A percentile compares a stretch with the other conserved stretches of the same genome.
phyloP scores from a whole-genome alignment of 2,329 filamentous ascomycete species.

The Sporothrix inflata region DNA sequence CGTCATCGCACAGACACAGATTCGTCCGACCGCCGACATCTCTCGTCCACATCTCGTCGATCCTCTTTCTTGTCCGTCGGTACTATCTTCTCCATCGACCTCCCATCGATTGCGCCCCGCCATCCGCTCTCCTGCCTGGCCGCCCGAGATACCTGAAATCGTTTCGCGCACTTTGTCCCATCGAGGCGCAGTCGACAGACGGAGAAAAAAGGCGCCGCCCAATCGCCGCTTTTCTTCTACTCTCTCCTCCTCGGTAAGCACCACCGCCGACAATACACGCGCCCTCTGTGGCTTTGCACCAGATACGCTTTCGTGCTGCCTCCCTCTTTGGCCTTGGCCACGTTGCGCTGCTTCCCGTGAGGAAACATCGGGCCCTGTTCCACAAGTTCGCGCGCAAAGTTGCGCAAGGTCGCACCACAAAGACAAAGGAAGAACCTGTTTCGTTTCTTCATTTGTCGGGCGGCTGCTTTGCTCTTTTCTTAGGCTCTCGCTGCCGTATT shows the following conservation, averaged over 20 bases:
- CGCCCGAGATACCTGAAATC: not conserved
- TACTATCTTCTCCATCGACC: not conserved
- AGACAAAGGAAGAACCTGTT: not conserved
- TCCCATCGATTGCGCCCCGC: not conserved
- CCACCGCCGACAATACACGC: not conserved
- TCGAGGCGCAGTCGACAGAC: not conserved
- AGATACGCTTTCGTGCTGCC: not conserved
- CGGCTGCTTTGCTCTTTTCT: not conserved
- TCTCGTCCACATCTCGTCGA: not conserved
- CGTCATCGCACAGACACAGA: not conserved
- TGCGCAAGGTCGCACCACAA: not conserved
- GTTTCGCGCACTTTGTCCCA: not conserved
- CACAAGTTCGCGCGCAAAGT: not conserved
- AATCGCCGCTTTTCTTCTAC: not conserved
- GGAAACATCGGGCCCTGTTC: not conserved
- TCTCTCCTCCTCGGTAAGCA: slow-evolving; percentile 6
- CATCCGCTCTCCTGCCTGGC: not conserved
- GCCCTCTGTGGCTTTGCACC: not conserved
- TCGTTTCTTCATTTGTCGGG: not conserved
- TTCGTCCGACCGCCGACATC: not conserved
- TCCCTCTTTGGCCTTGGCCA: not conserved
- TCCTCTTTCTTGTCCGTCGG: too few relatives aligned
- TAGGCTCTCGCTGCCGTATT: not conserved
- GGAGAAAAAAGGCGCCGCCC: not conserved
- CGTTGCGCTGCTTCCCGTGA: not conserved